These are phyloP conservation scores for Stylonectria norvegica DNA, from an alignment of 2,329 filamentous ascomycete species.

Conservation along the genomic window DNA sequence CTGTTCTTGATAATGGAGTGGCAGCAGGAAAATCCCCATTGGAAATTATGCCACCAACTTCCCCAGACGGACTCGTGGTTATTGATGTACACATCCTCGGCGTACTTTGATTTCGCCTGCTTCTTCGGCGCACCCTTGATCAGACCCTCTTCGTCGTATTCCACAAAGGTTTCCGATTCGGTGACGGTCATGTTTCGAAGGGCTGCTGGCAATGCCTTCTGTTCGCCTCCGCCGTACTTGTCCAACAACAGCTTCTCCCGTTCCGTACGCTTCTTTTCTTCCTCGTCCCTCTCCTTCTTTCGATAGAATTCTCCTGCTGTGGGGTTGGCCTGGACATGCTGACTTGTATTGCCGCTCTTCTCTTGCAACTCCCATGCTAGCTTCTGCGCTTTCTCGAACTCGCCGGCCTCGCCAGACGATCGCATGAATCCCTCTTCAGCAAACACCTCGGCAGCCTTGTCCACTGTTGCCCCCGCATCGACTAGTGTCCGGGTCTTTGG, in stretches of 20 bases:
- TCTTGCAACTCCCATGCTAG: conserved; percentile 98
- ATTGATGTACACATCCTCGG: conserved; percentile 81
- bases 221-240: conserved; percentile 73
- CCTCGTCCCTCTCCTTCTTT: conserved; percentile 74
- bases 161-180: conserved; percentile 83
- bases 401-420: conserved; percentile 83
- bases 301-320: conserved; percentile 84
- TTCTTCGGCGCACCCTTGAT: conserved; percentile 84
- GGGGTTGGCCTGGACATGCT: conserved; percentile 94
- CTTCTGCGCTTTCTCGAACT: conserved; percentile 83
- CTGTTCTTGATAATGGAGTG: conserved; percentile 93
- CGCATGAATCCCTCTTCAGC: conserved; percentile 92
- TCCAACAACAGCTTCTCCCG: conserved; percentile 69
- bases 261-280: conserved; percentile 63
- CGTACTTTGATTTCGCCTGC: conserved; percentile 82
- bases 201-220: conserved; percentile 53
- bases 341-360: conserved; percentile 68
- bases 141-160: conserved; percentile 86
- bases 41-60: conserved; percentile 94
- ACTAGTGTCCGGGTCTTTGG: conserved; percentile 93
- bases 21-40: conserved; percentile 96
- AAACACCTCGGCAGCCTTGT: conserved; percentile 76
- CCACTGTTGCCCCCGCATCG: conserved; percentile 74
- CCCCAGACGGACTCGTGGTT: conserved; percentile 95
- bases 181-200: conserved; percentile 66